Conservation (phyloP, 1,284 basidiomycete genomes). For the Ceratobasidium sp. region DNA sequence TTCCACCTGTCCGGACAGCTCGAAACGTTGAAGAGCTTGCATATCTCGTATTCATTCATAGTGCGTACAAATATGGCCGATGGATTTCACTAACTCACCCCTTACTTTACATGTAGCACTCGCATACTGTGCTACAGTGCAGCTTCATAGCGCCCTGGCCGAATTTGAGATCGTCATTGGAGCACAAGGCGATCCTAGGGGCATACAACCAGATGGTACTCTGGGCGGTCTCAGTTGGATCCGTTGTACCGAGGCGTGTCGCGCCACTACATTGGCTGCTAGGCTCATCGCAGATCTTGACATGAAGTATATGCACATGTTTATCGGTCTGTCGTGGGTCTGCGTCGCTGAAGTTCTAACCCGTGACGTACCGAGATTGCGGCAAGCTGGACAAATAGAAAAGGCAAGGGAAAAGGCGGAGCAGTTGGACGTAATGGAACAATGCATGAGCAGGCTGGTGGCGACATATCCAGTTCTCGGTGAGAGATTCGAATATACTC, state of each 20-base stretch:
- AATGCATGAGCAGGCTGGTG: not conserved
- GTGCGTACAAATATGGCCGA: not conserved
- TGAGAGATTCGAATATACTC: not conserved
- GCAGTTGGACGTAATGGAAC: not conserved
- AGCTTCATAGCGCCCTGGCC: slow-evolving; percentile 16
- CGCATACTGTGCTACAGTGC: not conserved
- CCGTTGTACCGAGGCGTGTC: slow-evolving; percentile 23
- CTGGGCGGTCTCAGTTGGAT: slow-evolving; percentile 9
- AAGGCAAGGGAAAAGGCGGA: slow-evolving; percentile 4
- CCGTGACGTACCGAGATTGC: not conserved
- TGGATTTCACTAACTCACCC: not conserved
- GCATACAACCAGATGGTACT: not conserved
- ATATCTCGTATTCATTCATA: slow-evolving; percentile 16
- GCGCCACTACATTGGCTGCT: not conserved
- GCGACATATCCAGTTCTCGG: slow-evolving; percentile 1
- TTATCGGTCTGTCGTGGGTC: slow-evolving; percentile 19
- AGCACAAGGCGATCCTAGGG: slow-evolving; percentile 1
- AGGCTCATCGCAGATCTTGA: not conserved
- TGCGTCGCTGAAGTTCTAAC: slow-evolving; percentile 11
- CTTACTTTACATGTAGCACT: not conserved
- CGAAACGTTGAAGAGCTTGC: slow-evolving; percentile 29
- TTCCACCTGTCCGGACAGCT: slow-evolving; percentile 8
- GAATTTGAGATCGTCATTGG: not conserved
- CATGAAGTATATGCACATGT: slow-evolving; percentile 23
- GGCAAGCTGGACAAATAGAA: not conserved